Evolutionary conservation across 1,284 basidiomycete species (phyloP).

Genomic region (Naganishia cerealis): DNA sequence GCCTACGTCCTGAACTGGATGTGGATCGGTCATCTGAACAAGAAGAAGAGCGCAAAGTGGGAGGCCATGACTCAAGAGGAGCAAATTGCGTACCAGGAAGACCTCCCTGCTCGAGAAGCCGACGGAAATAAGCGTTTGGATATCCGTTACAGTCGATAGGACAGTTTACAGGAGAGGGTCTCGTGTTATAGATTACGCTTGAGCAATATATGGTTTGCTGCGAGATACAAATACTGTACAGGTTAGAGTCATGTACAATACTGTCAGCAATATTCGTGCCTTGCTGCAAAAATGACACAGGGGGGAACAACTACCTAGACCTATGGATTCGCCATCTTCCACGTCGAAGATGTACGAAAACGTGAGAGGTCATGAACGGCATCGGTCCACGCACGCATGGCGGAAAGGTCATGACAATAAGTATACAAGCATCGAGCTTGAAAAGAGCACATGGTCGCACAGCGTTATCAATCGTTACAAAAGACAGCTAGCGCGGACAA

Average conservation of each 20-base stretch:
- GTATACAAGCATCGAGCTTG: constrained; percentile 4
- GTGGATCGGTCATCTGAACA: constrained; percentile 37
- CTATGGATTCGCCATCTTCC: no score
- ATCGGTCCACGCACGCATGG: neutral
- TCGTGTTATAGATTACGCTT: neutral
- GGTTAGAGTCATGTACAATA: neutral
- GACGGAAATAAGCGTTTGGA: constrained; percentile 34
- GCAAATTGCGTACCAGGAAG: constrained; percentile 39
- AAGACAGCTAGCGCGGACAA: neutral
- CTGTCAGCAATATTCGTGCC: no score
- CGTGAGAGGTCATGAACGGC: neutral
- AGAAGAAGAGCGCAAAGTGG: constrained; percentile 41
- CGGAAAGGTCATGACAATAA: neutral
- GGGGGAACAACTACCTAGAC: no score
- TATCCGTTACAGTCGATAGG: constrained; percentile 30
- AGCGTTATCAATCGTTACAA: neutral
- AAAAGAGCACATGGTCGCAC: neutral
- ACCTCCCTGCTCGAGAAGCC: constrained; percentile 24
- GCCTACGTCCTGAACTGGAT: constrained; percentile 38
- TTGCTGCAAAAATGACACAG: no score
- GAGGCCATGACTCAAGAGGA: constrained; percentile 38
- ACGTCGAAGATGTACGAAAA: no score
- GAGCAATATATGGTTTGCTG: neutral
- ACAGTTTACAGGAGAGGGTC: neutral
- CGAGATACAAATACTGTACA: neutral